A percentile compares a stretch with the other conserved stretches of the same genome.
phyloP scores from a whole-genome alignment of 257 asterid species.

The Nemophila menziesii region DNA sequence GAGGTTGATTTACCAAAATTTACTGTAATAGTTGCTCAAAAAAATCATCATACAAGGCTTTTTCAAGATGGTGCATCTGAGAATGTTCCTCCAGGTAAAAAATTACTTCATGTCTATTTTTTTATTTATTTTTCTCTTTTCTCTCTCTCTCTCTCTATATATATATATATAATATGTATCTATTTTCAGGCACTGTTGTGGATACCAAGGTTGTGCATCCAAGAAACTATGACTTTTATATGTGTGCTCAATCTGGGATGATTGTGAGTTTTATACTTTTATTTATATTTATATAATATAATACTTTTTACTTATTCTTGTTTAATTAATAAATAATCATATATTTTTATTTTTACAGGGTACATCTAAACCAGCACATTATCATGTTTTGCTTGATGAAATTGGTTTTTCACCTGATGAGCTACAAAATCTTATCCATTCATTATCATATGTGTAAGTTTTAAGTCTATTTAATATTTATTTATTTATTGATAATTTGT shows the following conservation, averaged over 20 bases:
- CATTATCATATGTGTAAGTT: conserved; percentile 81
- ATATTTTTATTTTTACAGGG: conserved; percentile 37
- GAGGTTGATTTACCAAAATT: conserved; percentile 66
- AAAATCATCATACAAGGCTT: conserved; percentile 70
- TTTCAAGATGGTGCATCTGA: conserved; percentile 61
- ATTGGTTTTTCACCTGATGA: conserved; percentile 88
- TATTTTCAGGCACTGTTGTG: conserved; percentile 64
- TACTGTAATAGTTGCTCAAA: conserved; percentile 81
- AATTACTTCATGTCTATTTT: conserved; percentile 6
- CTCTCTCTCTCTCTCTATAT: conserved; percentile 10
- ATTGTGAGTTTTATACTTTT: conserved; percentile 38
- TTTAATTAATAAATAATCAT: too few species aligned
- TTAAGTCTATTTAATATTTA: conserved; percentile 2
- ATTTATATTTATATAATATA: conserved; percentile 2
- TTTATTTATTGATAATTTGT: conserved; percentile 3
- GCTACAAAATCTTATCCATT: conserved; percentile 71
- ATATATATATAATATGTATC: neutral
- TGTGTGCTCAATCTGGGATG: conserved; percentile 84
- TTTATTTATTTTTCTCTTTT: conserved; percentile 6
- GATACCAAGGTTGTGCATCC: conserved; percentile 77
- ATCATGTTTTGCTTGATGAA: conserved; percentile 81
- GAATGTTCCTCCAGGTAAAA: conserved; percentile 77
- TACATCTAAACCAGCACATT: conserved; percentile 82
- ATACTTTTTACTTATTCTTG: neutral
- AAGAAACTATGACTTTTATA: conserved; percentile 62